These are phyloP conservation scores for Yamadazyma diddensiae DNA, from an alignment of 1,139 yeast genomes.

Conservation along the genomic window DNA sequence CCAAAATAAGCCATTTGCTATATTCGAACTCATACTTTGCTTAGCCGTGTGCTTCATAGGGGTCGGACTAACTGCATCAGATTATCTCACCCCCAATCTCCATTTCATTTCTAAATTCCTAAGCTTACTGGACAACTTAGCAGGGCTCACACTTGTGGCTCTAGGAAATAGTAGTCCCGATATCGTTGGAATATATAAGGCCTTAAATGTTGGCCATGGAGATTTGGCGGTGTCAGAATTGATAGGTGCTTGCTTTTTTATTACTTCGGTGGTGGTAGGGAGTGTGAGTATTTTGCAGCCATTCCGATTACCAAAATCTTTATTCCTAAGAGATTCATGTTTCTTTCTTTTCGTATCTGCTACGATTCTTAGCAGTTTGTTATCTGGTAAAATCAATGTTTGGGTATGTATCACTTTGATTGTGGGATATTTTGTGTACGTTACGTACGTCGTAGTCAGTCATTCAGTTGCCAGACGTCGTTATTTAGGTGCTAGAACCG, in stretches of 20 bases:
- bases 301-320: conserved; percentile 49
- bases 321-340: conserved; percentile 53
- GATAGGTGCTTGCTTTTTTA: conserved; percentile 79
- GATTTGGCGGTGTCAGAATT: conserved; percentile 85
- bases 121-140: conserved; percentile 69
- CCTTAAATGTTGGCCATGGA: conserved; percentile 65
- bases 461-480: conserved; percentile 26
- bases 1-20: conserved; percentile 14
- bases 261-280: conserved; percentile 74
- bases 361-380: conserved; percentile 39
- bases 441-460: conserved; percentile 35
- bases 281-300: conserved; percentile 69
- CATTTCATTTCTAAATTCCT: conserved; percentile 57
- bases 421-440: conserved; percentile 52
- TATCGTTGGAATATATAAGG: conserved; percentile 78
- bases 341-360: conserved; percentile 50
- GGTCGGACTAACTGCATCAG: conserved; percentile 73
- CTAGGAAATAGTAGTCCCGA: conserved; percentile 94
- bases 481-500: conserved; percentile 19
- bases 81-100: conserved; percentile 72
- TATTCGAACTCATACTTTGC: conserved; percentile 15
- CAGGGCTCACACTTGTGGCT: conserved; percentile 86
- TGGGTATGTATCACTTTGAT: conserved; percentile 50
- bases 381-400: conserved; percentile 43
- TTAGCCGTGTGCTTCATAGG: conserved; percentile 50